Conservation (phyloP, 176 grass and related monocot species). For the Zoysia japonica region DNA sequence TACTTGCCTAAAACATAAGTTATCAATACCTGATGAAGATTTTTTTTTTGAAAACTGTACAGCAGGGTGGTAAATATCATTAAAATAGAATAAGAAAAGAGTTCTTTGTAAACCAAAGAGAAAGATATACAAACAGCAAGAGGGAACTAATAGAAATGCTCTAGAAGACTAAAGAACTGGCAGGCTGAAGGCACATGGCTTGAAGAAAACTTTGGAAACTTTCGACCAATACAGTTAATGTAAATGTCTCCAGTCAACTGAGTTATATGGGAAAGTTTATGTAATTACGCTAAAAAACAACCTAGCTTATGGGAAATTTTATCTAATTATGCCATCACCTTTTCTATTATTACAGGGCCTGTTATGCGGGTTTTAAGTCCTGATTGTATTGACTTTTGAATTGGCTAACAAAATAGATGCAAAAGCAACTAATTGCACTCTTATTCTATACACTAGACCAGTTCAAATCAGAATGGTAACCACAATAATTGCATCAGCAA, state of each 20-base stretch:
- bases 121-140: no score
- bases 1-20: background rate
- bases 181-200: no score
- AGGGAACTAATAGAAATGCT: no score
- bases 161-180: no score
- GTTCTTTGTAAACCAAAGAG: no score
- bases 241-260: background rate
- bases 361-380: background rate
- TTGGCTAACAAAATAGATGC: background rate
- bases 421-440: conserved; percentile 9
- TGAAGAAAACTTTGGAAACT: no score
- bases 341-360: background rate
- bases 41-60: no score
- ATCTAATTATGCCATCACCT: background rate
- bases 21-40: background rate
- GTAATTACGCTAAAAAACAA: background rate
- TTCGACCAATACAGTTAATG: background rate
- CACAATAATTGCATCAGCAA: background rate
- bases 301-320: background rate
- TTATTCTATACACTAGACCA: background rate
- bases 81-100: no score
- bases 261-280: background rate
- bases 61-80: no score
- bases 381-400: background rate
- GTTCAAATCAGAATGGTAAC: background rate